A percentile compares a stretch with the other conserved stretches of the same genome.
Conservation (phyloP, 1,284 basidiomycete genomes). For the Irpex lacteus region DNA sequence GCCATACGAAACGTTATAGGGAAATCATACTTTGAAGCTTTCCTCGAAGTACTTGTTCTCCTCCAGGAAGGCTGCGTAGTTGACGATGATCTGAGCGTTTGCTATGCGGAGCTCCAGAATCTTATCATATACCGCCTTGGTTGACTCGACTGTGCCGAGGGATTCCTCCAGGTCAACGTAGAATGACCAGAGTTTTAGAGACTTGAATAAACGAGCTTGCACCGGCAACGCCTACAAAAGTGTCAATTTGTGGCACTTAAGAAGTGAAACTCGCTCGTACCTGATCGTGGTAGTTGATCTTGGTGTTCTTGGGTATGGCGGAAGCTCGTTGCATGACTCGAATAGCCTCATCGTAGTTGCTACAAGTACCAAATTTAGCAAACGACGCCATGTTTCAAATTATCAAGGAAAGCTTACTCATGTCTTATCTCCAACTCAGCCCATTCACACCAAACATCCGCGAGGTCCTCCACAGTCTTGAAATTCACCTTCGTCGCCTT, state of each 20-base stretch:
- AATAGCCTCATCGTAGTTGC: slow-evolving; percentile 95
- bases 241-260: not conserved
- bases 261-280: slow-evolving; percentile 43
- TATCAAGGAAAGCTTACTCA: slow-evolving; percentile 58
- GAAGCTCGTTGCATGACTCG: slow-evolving; percentile 96
- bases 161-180: slow-evolving; percentile 98
- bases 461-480: slow-evolving; percentile 95
- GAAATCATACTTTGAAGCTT: slow-evolving; percentile 79
- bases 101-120: slow-evolving; percentile 97
- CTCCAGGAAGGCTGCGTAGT: slow-evolving; percentile 96
- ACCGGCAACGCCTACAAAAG: slow-evolving; percentile 69
- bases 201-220: slow-evolving; percentile 94
- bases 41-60: slow-evolving; percentile 99
- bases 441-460: slow-evolving; percentile 99
- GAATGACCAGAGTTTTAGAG: slow-evolving; percentile 98
- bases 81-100: slow-evolving; percentile 97
- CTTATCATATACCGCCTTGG: slow-evolving; percentile 95
- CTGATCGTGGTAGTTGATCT: slow-evolving; percentile 95
- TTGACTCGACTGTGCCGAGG: slow-evolving; percentile 88
- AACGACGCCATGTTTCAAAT: not conserved
- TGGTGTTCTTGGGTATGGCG: slow-evolving; percentile 84
- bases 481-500: slow-evolving; percentile 91
- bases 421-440: slow-evolving; percentile 97
- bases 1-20: not conserved
- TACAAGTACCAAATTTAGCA: slow-evolving; percentile 29